Percentiles rank a stretch among this genome's conserved stretches.
phyloP scores from a whole-genome alignment of 2,329 filamentous ascomycete species.

The Fusarium decemcellulare region DNA sequence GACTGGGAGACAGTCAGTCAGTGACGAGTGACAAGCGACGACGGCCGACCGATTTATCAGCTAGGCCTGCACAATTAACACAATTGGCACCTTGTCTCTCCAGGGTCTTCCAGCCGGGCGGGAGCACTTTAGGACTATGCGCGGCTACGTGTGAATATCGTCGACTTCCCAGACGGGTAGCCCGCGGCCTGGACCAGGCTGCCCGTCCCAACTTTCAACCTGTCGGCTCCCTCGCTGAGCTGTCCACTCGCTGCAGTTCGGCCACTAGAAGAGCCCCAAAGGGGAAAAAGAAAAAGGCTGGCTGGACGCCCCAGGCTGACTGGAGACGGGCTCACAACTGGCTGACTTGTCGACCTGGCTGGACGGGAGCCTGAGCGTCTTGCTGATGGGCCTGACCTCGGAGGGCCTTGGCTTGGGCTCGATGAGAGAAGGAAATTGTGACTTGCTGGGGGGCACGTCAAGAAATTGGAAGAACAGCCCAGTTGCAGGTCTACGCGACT shows the following conservation, averaged over 20 bases:
- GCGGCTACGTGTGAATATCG: constrained; percentile 27
- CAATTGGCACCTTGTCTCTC: constrained; percentile 22
- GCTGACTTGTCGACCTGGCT: constrained; percentile 9
- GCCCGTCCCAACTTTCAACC: constrained; percentile 26
- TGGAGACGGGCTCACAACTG: constrained; percentile 3
- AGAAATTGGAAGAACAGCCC: constrained; percentile 31
- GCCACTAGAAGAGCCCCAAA: constrained; percentile 13
- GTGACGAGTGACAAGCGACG: constrained; percentile 39
- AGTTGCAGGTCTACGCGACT: constrained; percentile 22
- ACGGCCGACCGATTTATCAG: constrained; percentile 49
- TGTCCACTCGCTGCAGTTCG: constrained; percentile 4
- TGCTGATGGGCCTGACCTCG: constrained; percentile 10
- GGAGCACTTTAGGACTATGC: constrained; percentile 5
- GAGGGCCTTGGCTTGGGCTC: constrained; percentile 9
- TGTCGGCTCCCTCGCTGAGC: constrained; percentile 31
- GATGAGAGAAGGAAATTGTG: constrained; percentile 37
- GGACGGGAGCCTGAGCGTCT: constrained; percentile 31
- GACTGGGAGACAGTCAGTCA: constrained; percentile 28
- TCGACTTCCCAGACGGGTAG: constrained; percentile 33
- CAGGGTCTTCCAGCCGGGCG: constrained; percentile 8
- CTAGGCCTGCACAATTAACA: constrained; percentile 39
- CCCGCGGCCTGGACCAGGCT: constrained; percentile 4
- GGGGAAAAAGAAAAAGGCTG: constrained; percentile 30
- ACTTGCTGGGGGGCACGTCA: constrained; percentile 30
- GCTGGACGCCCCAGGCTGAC: constrained; percentile 23